These are phyloP conservation scores for Croton setiger DNA, from an alignment of 441 rosid genomes.

Conservation along the genomic window DNA sequence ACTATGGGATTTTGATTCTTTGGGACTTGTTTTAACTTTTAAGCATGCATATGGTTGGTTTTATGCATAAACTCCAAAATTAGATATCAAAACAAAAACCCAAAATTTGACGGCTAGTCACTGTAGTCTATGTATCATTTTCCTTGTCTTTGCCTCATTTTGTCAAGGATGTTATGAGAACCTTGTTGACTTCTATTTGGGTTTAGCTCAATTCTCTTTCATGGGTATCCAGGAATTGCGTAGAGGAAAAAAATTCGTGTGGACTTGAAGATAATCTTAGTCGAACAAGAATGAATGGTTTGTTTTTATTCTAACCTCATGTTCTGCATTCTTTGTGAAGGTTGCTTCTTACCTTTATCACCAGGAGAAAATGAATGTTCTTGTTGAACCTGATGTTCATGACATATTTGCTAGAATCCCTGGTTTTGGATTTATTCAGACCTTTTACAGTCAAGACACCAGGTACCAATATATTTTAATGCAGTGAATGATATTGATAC, in stretches of 20 bases:
- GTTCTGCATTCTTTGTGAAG: constrained; percentile 37
- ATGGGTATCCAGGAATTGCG: not conserved
- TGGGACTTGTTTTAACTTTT: no score
- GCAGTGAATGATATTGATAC: constrained; percentile 6
- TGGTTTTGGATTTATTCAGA: constrained; percentile 95
- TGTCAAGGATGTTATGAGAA: not conserved
- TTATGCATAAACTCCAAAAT: not conserved
- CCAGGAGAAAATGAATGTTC: constrained; percentile 94
- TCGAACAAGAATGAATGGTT: not conserved
- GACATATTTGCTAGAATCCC: constrained; percentile 97
- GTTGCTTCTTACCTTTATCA: constrained; percentile 86
- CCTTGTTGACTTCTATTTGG: not conserved
- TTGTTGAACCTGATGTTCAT: constrained; percentile 97
- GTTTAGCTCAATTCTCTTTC: not conserved
- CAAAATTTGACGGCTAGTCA: not conserved
- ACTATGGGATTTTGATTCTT: not conserved
- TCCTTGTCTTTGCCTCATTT: not conserved
- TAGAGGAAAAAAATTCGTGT: not conserved
- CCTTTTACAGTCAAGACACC: constrained; percentile 95
- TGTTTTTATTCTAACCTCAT: constrained; percentile 13
- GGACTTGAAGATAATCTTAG: not conserved
- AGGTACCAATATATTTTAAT: constrained; percentile 45
- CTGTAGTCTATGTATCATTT: not conserved
- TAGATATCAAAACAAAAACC: no score
- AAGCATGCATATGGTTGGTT: not conserved